These are phyloP conservation scores for Kurtzmaniella natalensis DNA, from an alignment of 1,139 yeast genomes.

Conservation along the genomic window DNA sequence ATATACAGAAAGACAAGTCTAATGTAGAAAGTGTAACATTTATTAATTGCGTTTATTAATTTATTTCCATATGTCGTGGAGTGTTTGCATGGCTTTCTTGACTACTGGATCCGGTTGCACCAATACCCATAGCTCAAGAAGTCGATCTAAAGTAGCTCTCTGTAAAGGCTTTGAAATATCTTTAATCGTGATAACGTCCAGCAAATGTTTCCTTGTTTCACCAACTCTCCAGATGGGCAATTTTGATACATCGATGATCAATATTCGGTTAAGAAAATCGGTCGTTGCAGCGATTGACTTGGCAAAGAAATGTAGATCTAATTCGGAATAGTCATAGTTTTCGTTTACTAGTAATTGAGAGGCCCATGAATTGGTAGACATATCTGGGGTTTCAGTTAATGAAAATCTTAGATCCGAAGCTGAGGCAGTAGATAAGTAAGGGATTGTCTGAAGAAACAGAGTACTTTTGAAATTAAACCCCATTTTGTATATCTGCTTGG, in stretches of 20 bases:
- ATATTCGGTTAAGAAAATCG: constrained; percentile 20
- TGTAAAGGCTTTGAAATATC: neutral
- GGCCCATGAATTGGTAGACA: constrained; percentile 44
- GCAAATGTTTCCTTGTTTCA: neutral
- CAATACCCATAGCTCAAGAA: too few species aligned
- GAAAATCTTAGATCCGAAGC: constrained; percentile 40
- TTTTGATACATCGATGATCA: constrained; percentile 18
- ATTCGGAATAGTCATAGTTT: constrained; percentile 35
- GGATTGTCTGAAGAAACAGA: constrained; percentile 45
- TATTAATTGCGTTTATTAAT: too few species aligned
- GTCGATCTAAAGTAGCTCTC: too few species aligned
- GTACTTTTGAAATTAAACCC: constrained; percentile 18
- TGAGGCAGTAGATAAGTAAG: constrained; percentile 53
- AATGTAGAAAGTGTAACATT: too few species aligned
- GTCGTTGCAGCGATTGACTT: constrained; percentile 30
- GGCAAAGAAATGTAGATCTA: constrained; percentile 34
- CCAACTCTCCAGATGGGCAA: constrained; percentile 8
- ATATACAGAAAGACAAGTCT: too few species aligned
- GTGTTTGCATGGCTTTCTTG: too few species aligned
- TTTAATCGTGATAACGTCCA: neutral
- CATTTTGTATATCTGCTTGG: constrained; percentile 43
- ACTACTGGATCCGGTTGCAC: too few species aligned
- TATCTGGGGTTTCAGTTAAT: constrained; percentile 20
- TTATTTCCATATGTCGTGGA: too few species aligned
- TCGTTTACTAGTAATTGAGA: constrained; percentile 47